Evolutionary conservation across 106 monocot species (phyloP).

Genomic region (Platanthera zijinensis): DNA sequence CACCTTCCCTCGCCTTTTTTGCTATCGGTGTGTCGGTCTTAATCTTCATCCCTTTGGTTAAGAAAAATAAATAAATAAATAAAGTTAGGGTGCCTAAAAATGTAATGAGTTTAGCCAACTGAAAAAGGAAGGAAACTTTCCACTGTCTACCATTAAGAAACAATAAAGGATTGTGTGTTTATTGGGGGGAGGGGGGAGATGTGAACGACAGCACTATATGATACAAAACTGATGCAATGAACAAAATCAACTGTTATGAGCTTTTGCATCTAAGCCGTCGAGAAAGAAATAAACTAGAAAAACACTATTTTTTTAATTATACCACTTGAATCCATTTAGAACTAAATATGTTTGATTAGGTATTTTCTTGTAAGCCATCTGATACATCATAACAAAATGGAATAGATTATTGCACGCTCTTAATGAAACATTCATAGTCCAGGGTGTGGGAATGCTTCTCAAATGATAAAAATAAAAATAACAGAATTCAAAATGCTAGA

Average conservation of each 20-base stretch:
- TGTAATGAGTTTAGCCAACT: not conserved
- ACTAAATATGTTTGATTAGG: not conserved
- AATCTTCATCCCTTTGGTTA: slow-evolving; percentile 83
- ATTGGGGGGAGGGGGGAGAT: not conserved
- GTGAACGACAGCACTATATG: not conserved
- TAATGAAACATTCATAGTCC: not conserved
- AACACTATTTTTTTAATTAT: not conserved
- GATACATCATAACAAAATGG: not conserved
- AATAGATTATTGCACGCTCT: not conserved
- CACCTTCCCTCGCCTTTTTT: slow-evolving; percentile 98
- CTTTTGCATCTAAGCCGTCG: not conserved
- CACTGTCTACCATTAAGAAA: not conserved
- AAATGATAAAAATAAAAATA: not conserved
- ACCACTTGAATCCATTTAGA: not conserved
- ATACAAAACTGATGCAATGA: not conserved
- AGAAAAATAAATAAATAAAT: slow-evolving; percentile 5
- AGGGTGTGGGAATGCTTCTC: not conserved
- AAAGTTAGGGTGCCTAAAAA: not conserved
- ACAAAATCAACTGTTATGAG: not conserved
- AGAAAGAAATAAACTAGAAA: not conserved
- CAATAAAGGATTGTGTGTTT: not conserved
- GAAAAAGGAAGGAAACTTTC: not conserved
- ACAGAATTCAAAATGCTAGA: not conserved
- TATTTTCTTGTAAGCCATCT: not conserved
- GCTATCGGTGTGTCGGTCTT: slow-evolving; percentile 96